These are phyloP conservation scores for Coccomyxa sp. DNA, from an alignment of 139 green algal species.

Conservation along the genomic window DNA sequence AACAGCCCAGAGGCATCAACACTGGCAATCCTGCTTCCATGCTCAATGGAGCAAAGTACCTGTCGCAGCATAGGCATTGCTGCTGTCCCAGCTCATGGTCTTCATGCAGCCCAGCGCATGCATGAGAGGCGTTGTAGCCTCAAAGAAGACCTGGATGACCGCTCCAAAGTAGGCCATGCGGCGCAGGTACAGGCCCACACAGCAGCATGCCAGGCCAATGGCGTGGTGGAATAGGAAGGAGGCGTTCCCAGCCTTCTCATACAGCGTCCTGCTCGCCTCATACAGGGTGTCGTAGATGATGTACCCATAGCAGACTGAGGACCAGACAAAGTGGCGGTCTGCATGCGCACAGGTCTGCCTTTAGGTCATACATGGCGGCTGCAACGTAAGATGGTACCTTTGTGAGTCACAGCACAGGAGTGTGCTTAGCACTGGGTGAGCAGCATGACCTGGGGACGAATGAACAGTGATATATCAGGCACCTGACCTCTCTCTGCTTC, in stretches of 20 bases:
- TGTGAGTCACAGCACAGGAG: too few species aligned
- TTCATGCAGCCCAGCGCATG: slow-evolving; percentile 36
- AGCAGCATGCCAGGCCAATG: slow-evolving; percentile 28
- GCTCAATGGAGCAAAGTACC: not conserved
- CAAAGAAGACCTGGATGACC: slow-evolving; percentile 37
- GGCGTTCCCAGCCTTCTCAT: too few species aligned
- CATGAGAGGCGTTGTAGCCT: slow-evolving; percentile 34
- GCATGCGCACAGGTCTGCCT: not conserved
- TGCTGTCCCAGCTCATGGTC: slow-evolving; percentile 2
- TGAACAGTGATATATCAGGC: too few species aligned
- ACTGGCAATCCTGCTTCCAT: not conserved
- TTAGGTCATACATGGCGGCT: not conserved
- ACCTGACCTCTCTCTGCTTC: too few species aligned
- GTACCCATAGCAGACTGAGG: slow-evolving; percentile 23
- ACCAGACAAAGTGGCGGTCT: slow-evolving; percentile 21
- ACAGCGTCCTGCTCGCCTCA: slow-evolving; percentile 13
- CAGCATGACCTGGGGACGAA: too few species aligned
- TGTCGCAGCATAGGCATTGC: slow-evolving; percentile 1
- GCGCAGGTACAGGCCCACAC: slow-evolving; percentile 30
- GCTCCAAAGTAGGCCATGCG: slow-evolving; percentile 32
- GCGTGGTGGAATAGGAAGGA: slow-evolving; percentile 33
- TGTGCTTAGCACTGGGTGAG: too few species aligned
- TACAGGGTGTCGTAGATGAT: slow-evolving; percentile 31
- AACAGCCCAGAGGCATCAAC: not conserved
- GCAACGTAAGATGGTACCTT: too few species aligned